Conservation (phyloP, 129 eudicot species). For the Pittosporum tobira region DNA sequence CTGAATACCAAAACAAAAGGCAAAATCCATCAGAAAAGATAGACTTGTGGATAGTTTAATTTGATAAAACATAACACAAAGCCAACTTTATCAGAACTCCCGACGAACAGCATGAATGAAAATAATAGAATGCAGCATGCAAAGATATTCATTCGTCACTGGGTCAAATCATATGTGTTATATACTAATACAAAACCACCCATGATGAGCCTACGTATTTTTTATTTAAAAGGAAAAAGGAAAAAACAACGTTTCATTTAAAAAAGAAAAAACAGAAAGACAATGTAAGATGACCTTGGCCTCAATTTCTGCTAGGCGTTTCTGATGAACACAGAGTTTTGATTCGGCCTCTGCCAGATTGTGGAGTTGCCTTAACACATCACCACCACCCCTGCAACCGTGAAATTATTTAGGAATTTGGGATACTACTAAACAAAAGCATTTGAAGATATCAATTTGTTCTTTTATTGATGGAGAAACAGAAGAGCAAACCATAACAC, state of each 20-base stretch:
- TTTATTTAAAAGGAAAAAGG: no score
- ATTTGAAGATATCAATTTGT: neutral
- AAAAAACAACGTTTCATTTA: no score
- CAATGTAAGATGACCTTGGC: slow-evolving; percentile 49
- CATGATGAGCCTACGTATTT: neutral
- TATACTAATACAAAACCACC: neutral
- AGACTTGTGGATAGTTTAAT: neutral
- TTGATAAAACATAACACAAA: neutral
- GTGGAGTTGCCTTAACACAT: slow-evolving; percentile 65
- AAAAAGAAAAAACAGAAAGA: neutral
- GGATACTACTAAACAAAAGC: neutral
- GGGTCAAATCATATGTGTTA: neutral
- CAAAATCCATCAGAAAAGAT: neutral
- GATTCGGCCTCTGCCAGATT: slow-evolving; percentile 77
- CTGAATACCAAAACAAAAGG: slow-evolving; percentile 29
- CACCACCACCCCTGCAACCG: slow-evolving; percentile 91
- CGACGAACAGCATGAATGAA: neutral
- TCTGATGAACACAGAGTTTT: slow-evolving; percentile 59
- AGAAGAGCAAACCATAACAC: neutral
- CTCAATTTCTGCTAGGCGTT: slow-evolving; percentile 69
- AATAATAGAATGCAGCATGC: neutral
- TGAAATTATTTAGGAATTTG: slow-evolving; percentile 6
- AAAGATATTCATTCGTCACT: neutral
- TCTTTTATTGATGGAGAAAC: neutral
- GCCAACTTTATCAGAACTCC: neutral